Percentiles rank a stretch among this genome's conserved stretches.
These are phyloP conservation scores for Lactifluus echinatus DNA, from an alignment of 768 basidiomycete species.

Conservation along the genomic window DNA sequence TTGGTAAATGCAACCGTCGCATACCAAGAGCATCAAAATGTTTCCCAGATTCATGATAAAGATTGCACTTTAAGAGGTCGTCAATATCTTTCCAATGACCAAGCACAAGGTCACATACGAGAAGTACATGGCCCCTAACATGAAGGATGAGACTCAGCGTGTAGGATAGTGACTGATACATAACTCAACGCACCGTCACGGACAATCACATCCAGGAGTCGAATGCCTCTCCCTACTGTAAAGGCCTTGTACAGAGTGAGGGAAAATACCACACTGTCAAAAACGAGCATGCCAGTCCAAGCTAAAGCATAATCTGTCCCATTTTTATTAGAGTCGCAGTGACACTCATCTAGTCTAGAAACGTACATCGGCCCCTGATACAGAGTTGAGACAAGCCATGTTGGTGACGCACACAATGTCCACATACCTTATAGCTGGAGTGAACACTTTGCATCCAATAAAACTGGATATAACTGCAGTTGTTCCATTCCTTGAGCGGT, in stretches of 20 bases:
- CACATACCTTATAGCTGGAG: background rate
- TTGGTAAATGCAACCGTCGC: background rate
- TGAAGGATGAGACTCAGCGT: background rate
- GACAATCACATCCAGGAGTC: conserved; percentile 9
- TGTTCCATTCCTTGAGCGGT: background rate
- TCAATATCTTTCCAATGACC: background rate
- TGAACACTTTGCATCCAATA: background rate
- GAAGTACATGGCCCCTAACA: conserved; percentile 10
- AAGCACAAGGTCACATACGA: background rate
- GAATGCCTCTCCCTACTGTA: background rate
- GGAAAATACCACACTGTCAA: conserved; percentile 1
- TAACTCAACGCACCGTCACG: conserved; percentile 4
- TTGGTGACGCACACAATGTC: no score
- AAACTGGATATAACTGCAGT: background rate
- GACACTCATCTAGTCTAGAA: background rate
- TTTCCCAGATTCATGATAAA: conserved; percentile 6
- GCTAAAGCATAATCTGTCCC: background rate
- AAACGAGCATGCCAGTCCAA: conserved; percentile 5
- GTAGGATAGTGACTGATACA: no score
- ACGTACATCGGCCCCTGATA: conserved; percentile 2
- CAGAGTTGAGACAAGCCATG: background rate
- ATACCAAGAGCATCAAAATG: conserved; percentile 8
- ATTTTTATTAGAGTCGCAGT: background rate
- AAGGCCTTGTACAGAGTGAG: conserved; percentile 12
- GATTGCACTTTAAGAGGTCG: background rate